Evolutionary conservation across 192 early-diverging fungal genomes (phyloP), one percentile per base, ranked within the genome.

Genomic region (Coemansia sp.): DNA sequence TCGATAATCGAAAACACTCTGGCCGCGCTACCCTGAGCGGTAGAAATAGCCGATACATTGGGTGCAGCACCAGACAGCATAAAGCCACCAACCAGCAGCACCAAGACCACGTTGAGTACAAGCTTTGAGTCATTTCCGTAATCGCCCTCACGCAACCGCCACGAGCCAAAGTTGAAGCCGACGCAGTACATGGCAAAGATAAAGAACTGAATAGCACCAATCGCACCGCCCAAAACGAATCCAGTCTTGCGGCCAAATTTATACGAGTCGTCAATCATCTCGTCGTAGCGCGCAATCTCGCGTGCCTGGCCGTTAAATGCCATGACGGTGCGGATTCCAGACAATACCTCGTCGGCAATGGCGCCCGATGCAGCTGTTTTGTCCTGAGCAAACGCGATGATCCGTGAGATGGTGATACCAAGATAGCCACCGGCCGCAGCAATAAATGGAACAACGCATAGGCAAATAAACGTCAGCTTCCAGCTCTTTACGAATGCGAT

Each of bases 1-100:
- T 93, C 95, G 56, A 97, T 92, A 35, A 89, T 87, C 38, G 76
- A 67, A 67, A 88, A 96, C 35, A 97, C 87, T 29, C 85, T 90
- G 68, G 79, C 83, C 1, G 91, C 95, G 22, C 93, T 93, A 29
- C 90, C 95, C 31, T 83, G 78, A 27, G 89, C 91, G 29, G 83
- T 87, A 16, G 84, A 81, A 19, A 97, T 78, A 14, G 87, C 86
- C 38, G 86, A 80, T 1, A 94, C 47, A 51, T 92, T 88, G 17
- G 91, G 87, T 6, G 87, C 85, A 1, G 87, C 65, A 17, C 87
- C 80, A 7, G 50, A 52, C 11, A 52, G 19, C 23, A 52, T 26
- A 31, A 90, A 87, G 8, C 87, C 76, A 62, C 95, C 94, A 53
- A 96, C 89, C 10, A 95, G 80, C 74, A 97, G 83, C 22, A 90